These are phyloP conservation scores for Mariannaea elegans DNA, from an alignment of 2,329 filamentous ascomycete genomes.

Conservation along the genomic window DNA sequence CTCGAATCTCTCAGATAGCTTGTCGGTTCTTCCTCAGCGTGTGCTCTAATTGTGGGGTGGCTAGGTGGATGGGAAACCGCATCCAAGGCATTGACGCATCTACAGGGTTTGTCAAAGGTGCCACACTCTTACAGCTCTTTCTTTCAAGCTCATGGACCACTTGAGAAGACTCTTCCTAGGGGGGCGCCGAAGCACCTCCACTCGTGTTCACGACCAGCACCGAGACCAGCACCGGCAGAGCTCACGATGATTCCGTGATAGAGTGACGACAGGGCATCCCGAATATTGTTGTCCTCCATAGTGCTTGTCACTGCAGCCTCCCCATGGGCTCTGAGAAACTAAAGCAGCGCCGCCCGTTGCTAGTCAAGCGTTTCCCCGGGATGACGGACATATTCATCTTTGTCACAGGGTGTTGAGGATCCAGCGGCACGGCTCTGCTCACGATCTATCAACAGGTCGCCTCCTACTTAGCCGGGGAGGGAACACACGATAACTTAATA, in stretches of 20 bases:
- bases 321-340: conserved; percentile 3
- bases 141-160: conserved; percentile 4
- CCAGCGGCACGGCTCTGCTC: conserved; percentile 15
- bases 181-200: conserved; percentile 15
- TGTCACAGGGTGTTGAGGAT: conserved; percentile 16
- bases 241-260: conserved; percentile 8
- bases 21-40: conserved; percentile 27
- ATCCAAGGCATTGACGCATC: conserved; percentile 53
- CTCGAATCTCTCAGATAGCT: conserved; percentile 31
- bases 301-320: conserved; percentile 3
- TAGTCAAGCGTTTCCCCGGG: conserved; percentile 12
- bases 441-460: conserved; percentile 14
- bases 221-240: conserved; percentile 4
- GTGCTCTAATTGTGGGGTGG: conserved; percentile 30
- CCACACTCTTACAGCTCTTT: conserved; percentile 24
- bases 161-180: background rate
- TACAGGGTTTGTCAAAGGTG: conserved; percentile 42
- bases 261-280: background rate
- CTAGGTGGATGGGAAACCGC: conserved; percentile 40
- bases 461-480: conserved; percentile 11
- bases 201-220: background rate
- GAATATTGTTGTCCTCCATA: background rate
- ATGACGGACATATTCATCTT: conserved; percentile 19
- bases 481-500: conserved; percentile 2
- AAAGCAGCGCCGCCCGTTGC: conserved; percentile 9